These are phyloP conservation scores for Malassezia yamatoensis DNA, from an alignment of 1,284 basidiomycete species.

Conservation along the genomic window DNA sequence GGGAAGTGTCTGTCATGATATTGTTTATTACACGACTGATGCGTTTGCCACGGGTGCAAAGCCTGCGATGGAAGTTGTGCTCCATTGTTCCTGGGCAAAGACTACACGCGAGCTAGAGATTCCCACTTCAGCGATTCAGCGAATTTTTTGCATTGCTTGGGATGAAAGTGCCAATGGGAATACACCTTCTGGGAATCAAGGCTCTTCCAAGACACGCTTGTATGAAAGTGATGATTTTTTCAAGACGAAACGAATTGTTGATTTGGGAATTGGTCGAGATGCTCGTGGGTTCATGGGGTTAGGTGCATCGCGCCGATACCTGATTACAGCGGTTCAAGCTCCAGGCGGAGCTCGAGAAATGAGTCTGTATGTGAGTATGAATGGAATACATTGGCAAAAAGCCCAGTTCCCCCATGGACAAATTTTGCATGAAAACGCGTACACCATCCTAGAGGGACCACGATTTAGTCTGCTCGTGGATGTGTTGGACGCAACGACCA, in stretches of 20 bases:
- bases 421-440: conserved; percentile 72
- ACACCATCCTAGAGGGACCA: conserved; percentile 88
- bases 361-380: conserved; percentile 36
- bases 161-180: conserved; percentile 19
- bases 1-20: conserved; percentile 48
- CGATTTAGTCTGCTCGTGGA: conserved; percentile 87
- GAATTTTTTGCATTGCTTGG: conserved; percentile 45
- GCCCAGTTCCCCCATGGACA: conserved; percentile 69
- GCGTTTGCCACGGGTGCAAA: conserved; percentile 32
- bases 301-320: conserved; percentile 33
- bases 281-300: conserved; percentile 38
- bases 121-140: conserved; percentile 19
- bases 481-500: conserved; percentile 55
- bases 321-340: conserved; percentile 40
- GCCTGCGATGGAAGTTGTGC: conserved; percentile 30
- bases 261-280: conserved; percentile 33
- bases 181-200: background rate
- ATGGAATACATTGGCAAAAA: conserved; percentile 35
- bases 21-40: conserved; percentile 39
- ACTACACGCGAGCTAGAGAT: conserved; percentile 29
- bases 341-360: conserved; percentile 25
- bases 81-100: conserved; percentile 45
- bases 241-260: conserved; percentile 24
- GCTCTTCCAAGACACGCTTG: conserved; percentile 19
- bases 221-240: conserved; percentile 43